Percentiles rank a stretch among this genome's conserved stretches.
Evolutionary conservation across 148 eudicot species (phyloP).

Genomic region (Simmondsia chinensis): DNA sequence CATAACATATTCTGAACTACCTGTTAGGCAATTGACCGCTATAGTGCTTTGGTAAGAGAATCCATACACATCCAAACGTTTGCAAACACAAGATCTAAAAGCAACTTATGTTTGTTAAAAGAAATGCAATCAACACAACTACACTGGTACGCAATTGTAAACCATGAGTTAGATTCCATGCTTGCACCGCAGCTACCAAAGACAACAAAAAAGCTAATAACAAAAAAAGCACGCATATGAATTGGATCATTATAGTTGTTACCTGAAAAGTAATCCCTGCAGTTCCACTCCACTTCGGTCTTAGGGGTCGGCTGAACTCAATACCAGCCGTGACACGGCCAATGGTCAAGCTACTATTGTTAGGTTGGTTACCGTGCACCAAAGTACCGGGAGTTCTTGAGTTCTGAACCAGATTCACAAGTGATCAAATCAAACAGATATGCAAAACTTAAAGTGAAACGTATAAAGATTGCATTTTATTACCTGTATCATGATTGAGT

Average conservation of each 20-base stretch:
- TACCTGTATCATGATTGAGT: conserved; percentile 93
- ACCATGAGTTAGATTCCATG: too few relatives aligned
- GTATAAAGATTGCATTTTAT: neutral
- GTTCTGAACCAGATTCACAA: conserved; percentile 32
- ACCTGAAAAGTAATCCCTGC: conserved; percentile 96
- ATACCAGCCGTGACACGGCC: conserved; percentile 88
- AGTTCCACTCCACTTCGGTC: conserved; percentile 98
- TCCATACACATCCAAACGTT: too few relatives aligned
- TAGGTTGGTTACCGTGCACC: conserved; percentile 89
- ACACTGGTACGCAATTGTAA: too few relatives aligned
- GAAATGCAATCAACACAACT: too few relatives aligned
- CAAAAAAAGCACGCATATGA: neutral
- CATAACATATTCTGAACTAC: too few relatives aligned
- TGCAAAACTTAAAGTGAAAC: neutral
- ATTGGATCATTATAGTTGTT: neutral
- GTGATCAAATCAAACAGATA: conserved; percentile 3
- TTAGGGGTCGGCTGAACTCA: conserved; percentile 84
- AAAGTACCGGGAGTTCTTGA: conserved; percentile 95
- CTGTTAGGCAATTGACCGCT: too few relatives aligned
- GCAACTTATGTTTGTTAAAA: too few relatives aligned
- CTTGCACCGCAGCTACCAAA: neutral
- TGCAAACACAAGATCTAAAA: too few relatives aligned
- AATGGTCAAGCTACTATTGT: conserved; percentile 58
- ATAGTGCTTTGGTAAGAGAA: too few relatives aligned
- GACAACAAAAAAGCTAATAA: neutral